Conservation (phyloP, 2,329 filamentous ascomycete species). For the Ceratocystis albifundus region DNA sequence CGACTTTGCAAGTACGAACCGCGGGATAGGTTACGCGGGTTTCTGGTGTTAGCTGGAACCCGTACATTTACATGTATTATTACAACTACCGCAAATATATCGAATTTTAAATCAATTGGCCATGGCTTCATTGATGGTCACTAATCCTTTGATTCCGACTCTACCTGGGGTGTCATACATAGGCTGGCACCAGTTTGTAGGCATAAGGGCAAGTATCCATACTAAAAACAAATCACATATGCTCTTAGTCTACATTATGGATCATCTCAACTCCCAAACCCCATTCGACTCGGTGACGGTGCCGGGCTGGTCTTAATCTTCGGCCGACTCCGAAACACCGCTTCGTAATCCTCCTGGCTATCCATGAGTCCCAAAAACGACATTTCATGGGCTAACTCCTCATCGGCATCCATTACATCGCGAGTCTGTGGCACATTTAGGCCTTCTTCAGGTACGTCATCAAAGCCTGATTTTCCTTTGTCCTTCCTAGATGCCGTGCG, state of each 20-base stretch:
- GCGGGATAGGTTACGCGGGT: neutral
- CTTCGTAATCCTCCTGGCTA: conserved; percentile 61
- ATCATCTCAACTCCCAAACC: conserved; percentile 16
- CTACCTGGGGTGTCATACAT: no score
- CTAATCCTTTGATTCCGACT: no score
- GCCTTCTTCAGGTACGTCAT: conserved; percentile 36
- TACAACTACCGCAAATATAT: conserved; percentile 15
- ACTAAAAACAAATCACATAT: no score
- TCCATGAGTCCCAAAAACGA: conserved; percentile 57
- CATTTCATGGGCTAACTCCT: conserved; percentile 28
- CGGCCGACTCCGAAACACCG: conserved; percentile 74
- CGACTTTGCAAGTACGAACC: neutral
- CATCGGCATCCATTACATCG: conserved; percentile 26
- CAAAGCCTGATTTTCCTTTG: conserved; percentile 29
- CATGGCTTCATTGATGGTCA: neutral
- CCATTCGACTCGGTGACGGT: conserved; percentile 34
- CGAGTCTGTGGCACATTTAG: neutral
- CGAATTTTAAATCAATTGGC: neutral
- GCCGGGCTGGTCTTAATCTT: conserved; percentile 66
- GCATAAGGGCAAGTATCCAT: no score
- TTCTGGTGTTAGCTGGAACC: neutral
- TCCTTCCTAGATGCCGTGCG: conserved; percentile 27
- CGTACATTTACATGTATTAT: conserved; percentile 21
- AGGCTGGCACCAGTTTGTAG: no score
- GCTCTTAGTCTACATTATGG: neutral